Evolutionary conservation across 768 basidiomycete genomes (phyloP), one percentile per base, ranked within the genome.

Genomic region (Podaxis sp.): DNA sequence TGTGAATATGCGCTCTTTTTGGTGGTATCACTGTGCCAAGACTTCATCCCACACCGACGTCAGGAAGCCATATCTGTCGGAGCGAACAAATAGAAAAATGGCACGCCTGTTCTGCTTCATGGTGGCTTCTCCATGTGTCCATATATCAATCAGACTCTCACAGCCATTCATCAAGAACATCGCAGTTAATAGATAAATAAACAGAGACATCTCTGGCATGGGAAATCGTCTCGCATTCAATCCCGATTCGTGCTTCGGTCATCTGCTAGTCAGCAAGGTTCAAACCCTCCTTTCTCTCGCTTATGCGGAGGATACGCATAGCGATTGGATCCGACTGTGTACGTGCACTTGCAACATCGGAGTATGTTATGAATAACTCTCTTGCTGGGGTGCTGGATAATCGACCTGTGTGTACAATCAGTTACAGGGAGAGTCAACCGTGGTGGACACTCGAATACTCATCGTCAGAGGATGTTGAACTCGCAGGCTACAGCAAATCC

Each of bases 111-210:
- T 23, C 37, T 38, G 35, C n/a, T 37, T 21, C 23, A 51, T 25
- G 14, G 5, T 35, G 44, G 18, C 5, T 36, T 57, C 46, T 56
- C 23, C 18, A 14, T 35, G 40, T 16, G 14, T 32, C 3, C 32
- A 52, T 16, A 52, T 27, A 57, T 46, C 18, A 5, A 25, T 38
- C 21, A 21, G 35, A 13, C 9, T 38, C 32, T 54, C 59, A 25
- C 51, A 60, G 42, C 52, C 18, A 27, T 46, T 60, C 27, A 54
- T 60, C 59, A 60, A 21, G 47, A 58, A 52, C 11, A 53, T 4
- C 18, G 40, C 42, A 46, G 25, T 32, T 46, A 60, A 60, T 47
- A 54, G 59, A 51, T 16, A 60, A 60, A 60, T 35, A 37, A 36
- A 21, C 16, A 25, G 3, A 18, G 7, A 59, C 27, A 42, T 21